Evolutionary conservation across 2,329 filamentous ascomycete genomes (phyloP).

Genomic region (Zymoseptoria passerinii): DNA sequence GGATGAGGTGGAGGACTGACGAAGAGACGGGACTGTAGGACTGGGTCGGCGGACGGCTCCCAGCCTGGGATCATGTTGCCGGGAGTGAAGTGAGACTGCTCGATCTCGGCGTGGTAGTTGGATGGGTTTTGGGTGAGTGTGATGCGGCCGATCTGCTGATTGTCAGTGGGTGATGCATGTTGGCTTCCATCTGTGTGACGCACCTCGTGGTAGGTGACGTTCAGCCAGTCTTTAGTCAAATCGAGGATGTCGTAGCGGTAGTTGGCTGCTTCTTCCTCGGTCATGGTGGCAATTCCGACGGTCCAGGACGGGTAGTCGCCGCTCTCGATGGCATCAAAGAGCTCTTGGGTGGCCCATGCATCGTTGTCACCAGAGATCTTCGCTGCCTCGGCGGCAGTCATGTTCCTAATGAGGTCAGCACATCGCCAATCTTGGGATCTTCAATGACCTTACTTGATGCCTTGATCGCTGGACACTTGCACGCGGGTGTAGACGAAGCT

Average conservation of each 20-base stretch:
- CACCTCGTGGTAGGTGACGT: slow-evolving; percentile 34
- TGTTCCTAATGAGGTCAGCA: slow-evolving; percentile 22
- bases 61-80: slow-evolving; percentile 46
- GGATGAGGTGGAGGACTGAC: slow-evolving; percentile 9
- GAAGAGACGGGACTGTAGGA: slow-evolving; percentile 45
- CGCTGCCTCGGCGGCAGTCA: slow-evolving; percentile 39
- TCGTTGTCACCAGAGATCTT: slow-evolving; percentile 42
- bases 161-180: slow-evolving; percentile 11
- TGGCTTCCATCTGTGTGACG: too few species aligned
- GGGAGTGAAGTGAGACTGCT: slow-evolving; percentile 46
- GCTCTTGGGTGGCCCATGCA: slow-evolving; percentile 43
- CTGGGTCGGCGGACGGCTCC: slow-evolving; percentile 41
- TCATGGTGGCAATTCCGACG: slow-evolving; percentile 40
- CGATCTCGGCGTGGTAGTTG: slow-evolving; percentile 45
- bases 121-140: slow-evolving; percentile 48
- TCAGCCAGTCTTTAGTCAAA: slow-evolving; percentile 47
- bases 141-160: slow-evolving; percentile 43
- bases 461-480: slow-evolving; percentile 32
- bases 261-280: slow-evolving; percentile 39
- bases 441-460: slow-evolving; percentile 38
- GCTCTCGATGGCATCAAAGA: slow-evolving; percentile 38
- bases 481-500: slow-evolving; percentile 38
- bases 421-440: not conserved
- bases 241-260: slow-evolving; percentile 49
- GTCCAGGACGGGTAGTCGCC: slow-evolving; percentile 39